Percentiles rank a stretch among this genome's conserved stretches.
These are phyloP conservation scores for Sordaria brevicollis DNA, from an alignment of 495 filamentous ascomycete genomes.

Conservation along the genomic window DNA sequence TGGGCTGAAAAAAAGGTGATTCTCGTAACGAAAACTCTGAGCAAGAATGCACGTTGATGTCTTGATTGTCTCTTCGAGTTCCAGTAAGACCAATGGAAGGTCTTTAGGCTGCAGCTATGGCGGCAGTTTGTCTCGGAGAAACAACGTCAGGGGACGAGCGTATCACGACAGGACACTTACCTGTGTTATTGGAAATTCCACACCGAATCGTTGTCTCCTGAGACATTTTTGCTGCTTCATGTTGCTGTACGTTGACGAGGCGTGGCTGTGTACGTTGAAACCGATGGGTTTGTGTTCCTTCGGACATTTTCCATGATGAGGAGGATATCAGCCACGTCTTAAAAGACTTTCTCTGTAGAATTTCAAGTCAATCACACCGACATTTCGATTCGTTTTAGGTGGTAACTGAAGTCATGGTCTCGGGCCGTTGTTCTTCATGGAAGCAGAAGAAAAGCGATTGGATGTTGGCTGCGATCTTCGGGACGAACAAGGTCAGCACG, in stretches of 20 bases:
- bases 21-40: not conserved
- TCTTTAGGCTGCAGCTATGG: not conserved
- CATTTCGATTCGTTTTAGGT: not conserved
- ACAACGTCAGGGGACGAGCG: not conserved
- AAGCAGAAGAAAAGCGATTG: not conserved
- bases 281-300: not conserved
- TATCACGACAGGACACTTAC: not conserved
- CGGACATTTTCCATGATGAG: not conserved
- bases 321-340: not conserved
- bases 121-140: not conserved
- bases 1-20: not conserved
- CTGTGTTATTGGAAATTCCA: not conserved
- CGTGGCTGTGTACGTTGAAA: not conserved
- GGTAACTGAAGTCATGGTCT: not conserved
- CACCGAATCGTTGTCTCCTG: not conserved
- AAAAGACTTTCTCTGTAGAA: not conserved
- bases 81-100: not conserved
- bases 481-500: not conserved
- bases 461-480: not conserved
- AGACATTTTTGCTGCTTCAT: not conserved
- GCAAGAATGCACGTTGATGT: not conserved
- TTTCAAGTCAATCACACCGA: not conserved
- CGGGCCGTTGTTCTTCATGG: not conserved
- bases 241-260: not conserved
- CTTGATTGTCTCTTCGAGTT: not conserved